Base-by-base conservation (phyloP, 139 green algal genomes). In the Chlorella sp. region DNA sequence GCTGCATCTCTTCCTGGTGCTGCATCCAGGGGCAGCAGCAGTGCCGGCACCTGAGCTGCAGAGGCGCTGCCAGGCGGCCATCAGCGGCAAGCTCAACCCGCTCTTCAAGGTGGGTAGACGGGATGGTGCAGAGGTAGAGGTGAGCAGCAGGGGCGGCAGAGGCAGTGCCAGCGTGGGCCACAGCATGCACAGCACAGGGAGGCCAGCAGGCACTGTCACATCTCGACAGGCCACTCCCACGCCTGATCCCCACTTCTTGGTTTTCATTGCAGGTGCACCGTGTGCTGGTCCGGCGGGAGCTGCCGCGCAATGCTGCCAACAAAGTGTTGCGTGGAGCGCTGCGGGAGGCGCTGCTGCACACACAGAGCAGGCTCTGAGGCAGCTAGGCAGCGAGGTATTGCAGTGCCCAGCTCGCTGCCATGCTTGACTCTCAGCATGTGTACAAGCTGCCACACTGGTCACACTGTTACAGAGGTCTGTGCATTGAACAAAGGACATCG, bases 311-410 rank as follows among this genome's bases (percentile, higher is more conserved):
- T 24, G 96, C 97, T 9, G 93, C 92, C 40, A 98, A 98, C 92
- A 99, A 99, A 91, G 93, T 99, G 57, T 97, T 99, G 95, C 92
- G 97, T 39, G 89, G 95, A 0, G 71, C 96, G 89, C 92, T 98
- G 83, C 86, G 96, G 22, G 95, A 96, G 36, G 34, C 94, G 88
- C 19, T 91, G 48, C 5, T 77, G 85, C 42, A 28, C 48, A 39
- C 30, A 3, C 80, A 71, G 69, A 21, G 69, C 85, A 89, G 83
- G 85, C 42, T 89, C 36, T 86, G 48, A 57, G 48, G 48, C 48
- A 57, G 7, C 9, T 9, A 57, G 48, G 48, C 48, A 9, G n/a
- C n/a, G 48, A 57, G 48, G 7, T 57, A 9, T 5, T 57, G 48
- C 9, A n/a, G n/a, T 57, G 48, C 48, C 48, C 48, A 57, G 48